Percentiles rank a stretch among this genome's conserved stretches.
Conservation (phyloP, 75 land plant genomes). For the Gnetum montanum region DNA sequence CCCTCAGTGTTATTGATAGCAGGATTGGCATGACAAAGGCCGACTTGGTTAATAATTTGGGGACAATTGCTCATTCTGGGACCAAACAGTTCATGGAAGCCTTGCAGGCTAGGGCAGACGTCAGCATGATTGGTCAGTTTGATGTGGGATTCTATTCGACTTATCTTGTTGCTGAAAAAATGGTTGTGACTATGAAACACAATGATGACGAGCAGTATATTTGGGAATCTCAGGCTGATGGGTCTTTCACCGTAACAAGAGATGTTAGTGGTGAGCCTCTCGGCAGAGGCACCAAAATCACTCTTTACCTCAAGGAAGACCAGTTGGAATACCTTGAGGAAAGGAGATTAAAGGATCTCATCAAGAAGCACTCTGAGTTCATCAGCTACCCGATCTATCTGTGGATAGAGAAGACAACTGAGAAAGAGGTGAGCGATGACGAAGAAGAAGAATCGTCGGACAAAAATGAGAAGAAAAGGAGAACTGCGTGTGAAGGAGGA, state of each 20-base stretch:
- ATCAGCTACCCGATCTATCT: too few relatives aligned
- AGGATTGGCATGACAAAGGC: too few relatives aligned
- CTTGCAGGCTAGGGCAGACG: constrained; percentile 64
- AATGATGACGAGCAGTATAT: constrained; percentile 67
- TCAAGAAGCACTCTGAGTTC: too few relatives aligned
- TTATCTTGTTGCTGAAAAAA: constrained; percentile 56
- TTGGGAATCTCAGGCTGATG: constrained; percentile 73
- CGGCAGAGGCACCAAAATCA: constrained; percentile 70
- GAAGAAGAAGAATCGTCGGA: too few relatives aligned
- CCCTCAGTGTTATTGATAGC: too few relatives aligned
- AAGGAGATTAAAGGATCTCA: too few relatives aligned
- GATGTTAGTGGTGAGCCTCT: constrained; percentile 50
- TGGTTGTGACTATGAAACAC: constrained; percentile 46
- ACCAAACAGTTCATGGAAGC: constrained; percentile 82
- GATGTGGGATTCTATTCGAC: constrained; percentile 69
- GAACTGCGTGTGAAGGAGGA: too few relatives aligned
- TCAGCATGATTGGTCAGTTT: constrained; percentile 71
- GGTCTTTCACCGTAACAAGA: constrained; percentile 53
- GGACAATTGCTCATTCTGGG: constrained; percentile 69
- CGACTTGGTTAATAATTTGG: constrained; percentile 70
- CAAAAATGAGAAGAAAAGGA: too few relatives aligned
- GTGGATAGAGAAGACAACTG: too few relatives aligned
- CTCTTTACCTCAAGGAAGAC: constrained; percentile 48
- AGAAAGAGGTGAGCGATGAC: too few relatives aligned
- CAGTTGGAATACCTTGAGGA: too few relatives aligned